A percentile compares a stretch with the other conserved stretches of the same genome.
phyloP scores from a whole-genome alignment of 1,284 basidiomycete genomes.

The Vanrija humicola region DNA sequence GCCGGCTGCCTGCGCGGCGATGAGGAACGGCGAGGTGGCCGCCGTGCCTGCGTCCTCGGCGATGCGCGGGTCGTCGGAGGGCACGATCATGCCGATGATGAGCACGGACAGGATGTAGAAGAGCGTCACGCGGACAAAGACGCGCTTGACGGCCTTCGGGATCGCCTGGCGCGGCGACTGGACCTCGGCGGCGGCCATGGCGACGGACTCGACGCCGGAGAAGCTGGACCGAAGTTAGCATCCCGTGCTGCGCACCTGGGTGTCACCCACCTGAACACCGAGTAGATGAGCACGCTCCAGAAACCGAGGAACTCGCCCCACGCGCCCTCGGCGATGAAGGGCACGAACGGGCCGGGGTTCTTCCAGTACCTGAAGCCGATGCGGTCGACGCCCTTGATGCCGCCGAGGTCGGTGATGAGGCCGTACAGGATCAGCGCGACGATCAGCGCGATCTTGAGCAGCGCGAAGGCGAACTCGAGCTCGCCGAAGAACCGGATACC shows the following conservation, averaged over 20 bases:
- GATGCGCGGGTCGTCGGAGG: slow-evolving; percentile 14
- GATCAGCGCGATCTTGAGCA: slow-evolving; percentile 71
- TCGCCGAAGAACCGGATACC: slow-evolving; percentile 22
- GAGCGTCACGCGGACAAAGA: slow-evolving; percentile 23
- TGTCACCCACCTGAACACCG: slow-evolving; percentile 18
- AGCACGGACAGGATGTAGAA: slow-evolving; percentile 58
- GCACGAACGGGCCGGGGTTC: slow-evolving; percentile 57
- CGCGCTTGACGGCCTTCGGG: slow-evolving; percentile 21
- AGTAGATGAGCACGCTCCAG: slow-evolving; percentile 23
- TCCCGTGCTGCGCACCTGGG: no score
- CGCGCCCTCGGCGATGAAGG: slow-evolving; percentile 13
- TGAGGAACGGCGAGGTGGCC: slow-evolving; percentile 64
- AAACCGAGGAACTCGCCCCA: slow-evolving; percentile 25
- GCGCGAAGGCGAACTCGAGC: slow-evolving; percentile 63
- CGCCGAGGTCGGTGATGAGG: slow-evolving; percentile 57
- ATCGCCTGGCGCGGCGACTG: slow-evolving; percentile 30
- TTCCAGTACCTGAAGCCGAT: slow-evolving; percentile 61
- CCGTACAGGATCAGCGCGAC: slow-evolving; percentile 56
- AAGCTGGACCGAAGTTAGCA: slow-evolving; percentile 3
- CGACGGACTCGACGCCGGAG: slow-evolving; percentile 20
- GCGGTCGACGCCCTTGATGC: slow-evolving; percentile 46
- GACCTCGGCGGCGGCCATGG: slow-evolving; percentile 38
- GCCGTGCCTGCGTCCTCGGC: slow-evolving; percentile 53
- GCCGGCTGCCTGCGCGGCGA: slow-evolving; percentile 60
- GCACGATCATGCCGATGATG: slow-evolving; percentile 68